A percentile compares a stretch with the other conserved stretches of the same genome.
These are phyloP conservation scores for Suillus placidus DNA, from an alignment of 768 basidiomycete species.

Conservation along the genomic window DNA sequence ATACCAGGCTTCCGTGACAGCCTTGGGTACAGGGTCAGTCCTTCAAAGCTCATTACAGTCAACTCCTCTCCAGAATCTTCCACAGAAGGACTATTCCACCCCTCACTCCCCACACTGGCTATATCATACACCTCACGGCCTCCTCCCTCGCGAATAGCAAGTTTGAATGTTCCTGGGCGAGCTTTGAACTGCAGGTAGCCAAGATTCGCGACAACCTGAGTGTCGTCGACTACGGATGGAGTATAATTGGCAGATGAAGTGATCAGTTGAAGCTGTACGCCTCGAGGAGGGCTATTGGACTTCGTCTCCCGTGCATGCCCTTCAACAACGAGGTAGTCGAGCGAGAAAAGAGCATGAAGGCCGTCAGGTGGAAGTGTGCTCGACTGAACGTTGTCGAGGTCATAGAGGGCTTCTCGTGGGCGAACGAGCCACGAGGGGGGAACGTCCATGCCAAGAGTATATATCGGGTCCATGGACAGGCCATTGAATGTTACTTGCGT, in stretches of 20 bases:
- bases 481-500: slow-evolving; percentile 65
- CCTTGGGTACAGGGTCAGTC: slow-evolving; percentile 84
- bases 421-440: slow-evolving; percentile 92
- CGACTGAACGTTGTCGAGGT: slow-evolving; percentile 95
- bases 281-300: slow-evolving; percentile 76
- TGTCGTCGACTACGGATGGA: slow-evolving; percentile 67
- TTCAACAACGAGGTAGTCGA: slow-evolving; percentile 91
- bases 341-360: slow-evolving; percentile 78
- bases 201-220: slow-evolving; percentile 90
- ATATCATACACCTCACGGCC: slow-evolving; percentile 80
- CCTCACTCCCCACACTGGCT: slow-evolving; percentile 86
- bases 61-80: slow-evolving; percentile 72
- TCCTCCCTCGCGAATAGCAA: slow-evolving; percentile 82
- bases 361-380: slow-evolving; percentile 61
- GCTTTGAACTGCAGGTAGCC: slow-evolving; percentile 97
- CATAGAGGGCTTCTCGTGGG: slow-evolving; percentile 84
- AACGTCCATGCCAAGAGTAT: slow-evolving; percentile 92
- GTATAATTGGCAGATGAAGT: slow-evolving; percentile 42
- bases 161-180: slow-evolving; percentile 82
- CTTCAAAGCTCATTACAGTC: slow-evolving; percentile 87
- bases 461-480: slow-evolving; percentile 85
- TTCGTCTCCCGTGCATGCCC: slow-evolving; percentile 85
- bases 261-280: slow-evolving; percentile 85
- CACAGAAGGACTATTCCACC: slow-evolving; percentile 80
- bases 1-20: slow-evolving; percentile 70